Conservation (phyloP, 1,139 yeast species). For the Yamadazyma blattariae region DNA sequence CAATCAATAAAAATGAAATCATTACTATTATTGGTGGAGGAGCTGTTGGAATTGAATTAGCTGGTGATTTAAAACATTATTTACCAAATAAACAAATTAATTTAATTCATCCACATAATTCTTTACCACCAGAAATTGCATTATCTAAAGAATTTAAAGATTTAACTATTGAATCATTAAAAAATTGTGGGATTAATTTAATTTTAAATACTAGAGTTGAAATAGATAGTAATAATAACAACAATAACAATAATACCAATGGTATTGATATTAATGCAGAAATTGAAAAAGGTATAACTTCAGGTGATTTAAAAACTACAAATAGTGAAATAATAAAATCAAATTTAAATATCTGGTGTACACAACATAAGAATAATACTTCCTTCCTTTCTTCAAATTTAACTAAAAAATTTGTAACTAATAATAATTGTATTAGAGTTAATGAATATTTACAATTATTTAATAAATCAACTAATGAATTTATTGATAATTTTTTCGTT, state of each 20-base stretch:
- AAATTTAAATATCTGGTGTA: slow-evolving; percentile 44
- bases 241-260: too few relatives aligned
- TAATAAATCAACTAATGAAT: slow-evolving; percentile 10
- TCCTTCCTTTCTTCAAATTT: slow-evolving; percentile 19
- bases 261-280: slow-evolving; percentile 12
- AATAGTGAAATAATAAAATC: slow-evolving; percentile 28
- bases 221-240: slow-evolving; percentile 14
- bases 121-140: slow-evolving; percentile 42
- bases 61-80: slow-evolving; percentile 41
- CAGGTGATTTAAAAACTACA: slow-evolving; percentile 30
- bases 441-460: slow-evolving; percentile 38
- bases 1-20: slow-evolving; percentile 20
- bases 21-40: slow-evolving; percentile 48
- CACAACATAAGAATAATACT: slow-evolving; percentile 39
- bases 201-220: slow-evolving; percentile 25
- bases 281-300: slow-evolving; percentile 11
- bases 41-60: slow-evolving; percentile 50
- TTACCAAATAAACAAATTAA: slow-evolving; percentile 34
- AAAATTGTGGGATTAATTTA: slow-evolving; percentile 19
- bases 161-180: slow-evolving; percentile 24
- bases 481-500: slow-evolving; percentile 29
- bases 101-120: slow-evolving; percentile 38
- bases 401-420: slow-evolving; percentile 21
- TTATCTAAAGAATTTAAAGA: slow-evolving; percentile 24
- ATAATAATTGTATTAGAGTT: slow-evolving; percentile 26